Percentiles rank a stretch among this genome's conserved stretches.
These are phyloP conservation scores for Paxillus ammoniavirescens DNA, from an alignment of 768 basidiomycete genomes.

Conservation along the genomic window DNA sequence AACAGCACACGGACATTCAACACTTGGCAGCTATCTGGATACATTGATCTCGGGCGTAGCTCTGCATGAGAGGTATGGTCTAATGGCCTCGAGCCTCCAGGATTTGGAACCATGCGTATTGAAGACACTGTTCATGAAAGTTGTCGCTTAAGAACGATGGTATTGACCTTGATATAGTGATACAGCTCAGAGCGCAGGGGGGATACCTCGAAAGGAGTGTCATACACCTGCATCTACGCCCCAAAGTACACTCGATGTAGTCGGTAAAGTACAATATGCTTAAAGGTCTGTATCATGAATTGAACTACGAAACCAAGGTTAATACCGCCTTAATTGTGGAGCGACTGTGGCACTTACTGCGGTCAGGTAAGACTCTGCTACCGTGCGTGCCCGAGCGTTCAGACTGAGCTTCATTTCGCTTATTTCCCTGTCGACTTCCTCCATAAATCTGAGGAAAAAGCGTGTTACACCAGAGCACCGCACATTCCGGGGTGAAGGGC, in stretches of 20 bases:
- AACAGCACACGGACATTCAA: background rate
- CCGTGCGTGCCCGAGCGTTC: constrained; percentile 94
- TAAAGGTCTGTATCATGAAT: constrained; percentile 16
- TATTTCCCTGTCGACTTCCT: constrained; percentile 99
- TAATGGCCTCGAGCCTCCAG: background rate
- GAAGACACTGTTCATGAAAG: background rate
- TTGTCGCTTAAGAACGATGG: background rate
- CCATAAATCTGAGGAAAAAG: constrained; percentile 75
- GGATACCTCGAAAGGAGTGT: constrained; percentile 1
- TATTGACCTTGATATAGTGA: constrained; percentile 7
- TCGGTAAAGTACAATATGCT: constrained; percentile 11
- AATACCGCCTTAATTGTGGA: background rate
- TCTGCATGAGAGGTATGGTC: background rate
- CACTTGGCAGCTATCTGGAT: background rate
- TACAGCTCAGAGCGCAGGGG: constrained; percentile 14
- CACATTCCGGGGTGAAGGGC: constrained; percentile 8
- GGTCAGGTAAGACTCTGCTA: constrained; percentile 93
- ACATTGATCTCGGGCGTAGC: background rate
- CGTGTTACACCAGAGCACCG: background rate
- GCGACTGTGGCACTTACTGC: constrained; percentile 54
- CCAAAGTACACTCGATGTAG: constrained; percentile 10
- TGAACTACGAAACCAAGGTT: constrained; percentile 17
- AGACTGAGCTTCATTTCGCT: constrained; percentile 98
- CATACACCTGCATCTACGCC: constrained; percentile 19
- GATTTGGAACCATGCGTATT: background rate